These are phyloP conservation scores for Microcos paniculata DNA, from an alignment of 345 rosid genomes.

Conservation along the genomic window DNA sequence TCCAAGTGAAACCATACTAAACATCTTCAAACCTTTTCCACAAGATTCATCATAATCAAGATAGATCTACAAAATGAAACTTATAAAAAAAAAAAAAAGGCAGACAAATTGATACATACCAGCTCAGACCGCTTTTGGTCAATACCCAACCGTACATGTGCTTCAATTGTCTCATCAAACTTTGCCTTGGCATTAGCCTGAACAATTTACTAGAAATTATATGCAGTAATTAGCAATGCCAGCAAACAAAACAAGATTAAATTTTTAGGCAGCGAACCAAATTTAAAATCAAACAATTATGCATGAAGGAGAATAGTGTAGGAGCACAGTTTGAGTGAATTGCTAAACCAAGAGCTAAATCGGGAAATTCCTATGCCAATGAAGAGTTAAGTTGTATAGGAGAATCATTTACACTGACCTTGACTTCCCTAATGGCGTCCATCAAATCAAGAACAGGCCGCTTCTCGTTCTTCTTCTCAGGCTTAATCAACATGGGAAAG, in stretches of 20 bases:
- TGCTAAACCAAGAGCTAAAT: no score
- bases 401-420: constrained; percentile 47
- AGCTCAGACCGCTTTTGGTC: constrained; percentile 76
- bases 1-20: not conserved
- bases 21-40: not conserved
- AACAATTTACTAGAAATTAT: constrained; percentile 21
- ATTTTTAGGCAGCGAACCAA: not conserved
- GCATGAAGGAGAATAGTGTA: not conserved
- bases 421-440: constrained; percentile 82
- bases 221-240: constrained; percentile 18
- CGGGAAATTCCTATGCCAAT: no score
- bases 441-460: constrained; percentile 63
- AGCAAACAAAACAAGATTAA: not conserved
- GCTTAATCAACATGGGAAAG: constrained; percentile 61
- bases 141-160: constrained; percentile 80
- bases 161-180: constrained; percentile 90
- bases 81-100: not conserved
- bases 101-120: constrained; percentile 36
- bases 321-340: not conserved
- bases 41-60: not conserved
- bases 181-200: constrained; percentile 72
- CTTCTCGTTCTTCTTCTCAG: constrained; percentile 56
- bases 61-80: not conserved
- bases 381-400: not conserved
- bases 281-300: not conserved